Percentiles rank a stretch among this genome's conserved stretches.
phyloP scores from a whole-genome alignment of 2,329 filamentous ascomycete species.

The Xylaria sp. region DNA sequence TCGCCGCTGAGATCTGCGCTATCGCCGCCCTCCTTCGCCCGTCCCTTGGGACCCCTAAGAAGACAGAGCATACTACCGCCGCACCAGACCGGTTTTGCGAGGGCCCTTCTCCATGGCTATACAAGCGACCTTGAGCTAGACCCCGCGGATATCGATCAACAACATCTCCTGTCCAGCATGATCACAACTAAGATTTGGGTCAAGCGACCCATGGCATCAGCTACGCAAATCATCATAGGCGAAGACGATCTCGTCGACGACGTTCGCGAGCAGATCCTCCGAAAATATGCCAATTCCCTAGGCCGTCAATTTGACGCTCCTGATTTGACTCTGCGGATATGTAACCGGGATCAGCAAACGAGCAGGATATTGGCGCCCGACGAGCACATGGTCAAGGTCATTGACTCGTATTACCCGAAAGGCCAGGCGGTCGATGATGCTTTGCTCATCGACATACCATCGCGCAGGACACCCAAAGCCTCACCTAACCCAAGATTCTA shows the following conservation, averaged over 20 bases:
- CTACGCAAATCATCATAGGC: conserved; percentile 82
- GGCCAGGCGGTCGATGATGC: conserved; percentile 90
- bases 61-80: conserved; percentile 53
- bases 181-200: conserved; percentile 90
- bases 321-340: conserved; percentile 81
- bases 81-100: conserved; percentile 55
- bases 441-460: conserved; percentile 85
- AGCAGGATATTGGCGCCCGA: conserved; percentile 83
- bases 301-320: conserved; percentile 89
- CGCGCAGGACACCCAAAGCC: conserved; percentile 76
- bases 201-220: conserved; percentile 81
- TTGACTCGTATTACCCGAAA: conserved; percentile 84
- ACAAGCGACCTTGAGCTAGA: conserved; percentile 48
- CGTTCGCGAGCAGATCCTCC: conserved; percentile 87
- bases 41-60: conserved; percentile 41
- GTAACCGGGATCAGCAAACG: conserved; percentile 67
- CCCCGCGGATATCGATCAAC: conserved; percentile 42
- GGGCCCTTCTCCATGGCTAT: conserved; percentile 57
- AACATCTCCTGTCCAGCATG: conserved; percentile 56
- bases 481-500: conserved; percentile 63
- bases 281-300: conserved; percentile 92
- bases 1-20: conserved; percentile 24
- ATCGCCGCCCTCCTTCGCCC: conserved; percentile 33
- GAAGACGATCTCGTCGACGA: conserved; percentile 95
- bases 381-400: conserved; percentile 76